phyloP scores from a whole-genome alignment of 2,329 filamentous ascomycete genomes.

The Cadophora malorum region DNA sequence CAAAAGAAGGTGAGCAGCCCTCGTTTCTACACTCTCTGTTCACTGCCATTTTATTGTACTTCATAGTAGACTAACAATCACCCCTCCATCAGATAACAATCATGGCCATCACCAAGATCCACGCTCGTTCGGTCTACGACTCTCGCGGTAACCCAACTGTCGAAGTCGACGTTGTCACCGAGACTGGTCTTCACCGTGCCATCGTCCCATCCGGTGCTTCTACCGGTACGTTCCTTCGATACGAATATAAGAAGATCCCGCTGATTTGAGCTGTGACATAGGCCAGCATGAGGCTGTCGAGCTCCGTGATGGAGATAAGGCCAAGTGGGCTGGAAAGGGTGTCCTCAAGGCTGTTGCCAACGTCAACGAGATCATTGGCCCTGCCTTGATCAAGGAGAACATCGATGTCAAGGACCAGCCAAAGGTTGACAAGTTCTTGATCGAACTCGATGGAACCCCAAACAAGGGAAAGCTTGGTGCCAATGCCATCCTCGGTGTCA shows the following conservation, averaged over 20 bases:
- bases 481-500: slow-evolving; percentile 88
- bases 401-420: slow-evolving; percentile 87
- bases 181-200: slow-evolving; percentile 95
- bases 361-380: slow-evolving; percentile 82
- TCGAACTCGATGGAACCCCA: slow-evolving; percentile 80
- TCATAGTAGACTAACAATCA: slow-evolving; percentile 30
- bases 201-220: slow-evolving; percentile 97
- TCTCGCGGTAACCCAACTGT: slow-evolving; percentile 98
- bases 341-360: slow-evolving; percentile 86
- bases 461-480: slow-evolving; percentile 90
- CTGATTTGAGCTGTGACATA: slow-evolving; percentile 47
- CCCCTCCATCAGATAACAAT: slow-evolving; percentile 50
- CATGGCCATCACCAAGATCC: slow-evolving; percentile 91
- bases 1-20: slow-evolving; percentile 31
- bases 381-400: slow-evolving; percentile 81
- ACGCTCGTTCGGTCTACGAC: slow-evolving; percentile 97
- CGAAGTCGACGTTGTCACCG: slow-evolving; percentile 96
- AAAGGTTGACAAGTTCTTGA: slow-evolving; percentile 84
- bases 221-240: slow-evolving; percentile 69
- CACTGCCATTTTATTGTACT: background rate
- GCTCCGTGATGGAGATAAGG: slow-evolving; percentile 88
- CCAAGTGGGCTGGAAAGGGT: slow-evolving; percentile 86
- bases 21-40: background rate
- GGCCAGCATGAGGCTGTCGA: slow-evolving; percentile 91
- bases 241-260: slow-evolving; percentile 31